phyloP scores from a whole-genome alignment of 208 protist species.

The Porcisia deanei region DNA sequence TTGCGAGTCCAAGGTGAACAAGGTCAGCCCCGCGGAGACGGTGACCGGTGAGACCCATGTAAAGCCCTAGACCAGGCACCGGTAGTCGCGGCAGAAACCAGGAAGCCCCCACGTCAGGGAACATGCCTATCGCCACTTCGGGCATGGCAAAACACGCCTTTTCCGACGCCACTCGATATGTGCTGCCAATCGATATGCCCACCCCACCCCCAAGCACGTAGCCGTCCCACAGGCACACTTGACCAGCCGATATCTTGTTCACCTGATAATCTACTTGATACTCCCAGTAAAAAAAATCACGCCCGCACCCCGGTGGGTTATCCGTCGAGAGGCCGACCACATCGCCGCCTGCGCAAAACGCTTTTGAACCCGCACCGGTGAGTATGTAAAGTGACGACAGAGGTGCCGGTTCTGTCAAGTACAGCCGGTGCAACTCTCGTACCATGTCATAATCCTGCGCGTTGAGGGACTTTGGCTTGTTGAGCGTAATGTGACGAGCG shows the following conservation, averaged over 20 bases:
- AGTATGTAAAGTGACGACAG: constrained; percentile 49
- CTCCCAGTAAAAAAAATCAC: constrained; percentile 65
- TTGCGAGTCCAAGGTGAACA: constrained; percentile 73
- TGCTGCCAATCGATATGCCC: constrained; percentile 71
- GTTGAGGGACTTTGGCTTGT: constrained; percentile 63
- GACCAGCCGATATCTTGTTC: constrained; percentile 38
- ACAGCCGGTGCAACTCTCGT: constrained; percentile 32
- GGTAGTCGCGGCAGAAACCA: constrained; percentile 71
- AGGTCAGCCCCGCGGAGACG: constrained; percentile 73
- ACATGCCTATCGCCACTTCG: constrained; percentile 81
- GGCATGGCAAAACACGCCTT: constrained; percentile 83
- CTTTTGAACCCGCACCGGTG: constrained; percentile 65
- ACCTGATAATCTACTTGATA: constrained; percentile 77
- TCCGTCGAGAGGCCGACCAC: constrained; percentile 48
- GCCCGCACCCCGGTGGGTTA: constrained; percentile 24
- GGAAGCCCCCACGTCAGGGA: constrained; percentile 77
- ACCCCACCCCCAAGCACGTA: constrained; percentile 85
- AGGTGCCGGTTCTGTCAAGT: constrained; percentile 35
- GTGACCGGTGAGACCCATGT: constrained; percentile 77
- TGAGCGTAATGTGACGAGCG: constrained; percentile 54
- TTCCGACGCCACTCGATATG: constrained; percentile 80
- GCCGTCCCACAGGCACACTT: constrained; percentile 83
- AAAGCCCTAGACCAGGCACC: constrained; percentile 57
- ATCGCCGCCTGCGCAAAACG: constrained; percentile 90
- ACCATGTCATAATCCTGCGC: constrained; percentile 64